Evolutionary conservation across 257 asterid species (phyloP).

Genomic region (Petunia secreta): DNA sequence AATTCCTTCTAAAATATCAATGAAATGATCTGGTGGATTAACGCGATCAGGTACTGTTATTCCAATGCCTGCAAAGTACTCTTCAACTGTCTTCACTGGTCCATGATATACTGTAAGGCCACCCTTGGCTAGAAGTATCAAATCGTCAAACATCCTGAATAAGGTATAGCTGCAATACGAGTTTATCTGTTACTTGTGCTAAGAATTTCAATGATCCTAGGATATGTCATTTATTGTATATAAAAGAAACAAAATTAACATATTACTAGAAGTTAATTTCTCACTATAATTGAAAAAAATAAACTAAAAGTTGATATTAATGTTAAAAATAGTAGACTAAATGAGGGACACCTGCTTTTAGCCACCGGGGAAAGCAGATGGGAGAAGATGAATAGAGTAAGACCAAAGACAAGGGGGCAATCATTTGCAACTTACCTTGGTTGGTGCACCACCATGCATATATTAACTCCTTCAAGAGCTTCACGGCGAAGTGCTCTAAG

Average conservation of each 20-base stretch:
- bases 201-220: too few species aligned
- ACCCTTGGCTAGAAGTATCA: constrained; percentile 97
- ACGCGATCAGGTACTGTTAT: constrained; percentile 88
- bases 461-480: constrained; percentile 98
- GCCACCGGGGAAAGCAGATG: constrained; percentile 1
- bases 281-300: too few species aligned
- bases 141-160: constrained; percentile 97
- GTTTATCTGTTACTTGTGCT: too few species aligned
- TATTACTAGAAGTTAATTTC: too few species aligned
- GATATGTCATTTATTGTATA: too few species aligned
- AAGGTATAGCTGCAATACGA: constrained; percentile 77
- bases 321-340: background rate
- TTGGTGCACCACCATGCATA: constrained; percentile 98
- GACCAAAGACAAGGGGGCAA: constrained; percentile 1
- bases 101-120: constrained; percentile 97
- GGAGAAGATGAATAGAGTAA: background rate
- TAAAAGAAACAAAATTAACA: too few species aligned
- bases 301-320: background rate
- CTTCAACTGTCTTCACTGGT: constrained; percentile 94
- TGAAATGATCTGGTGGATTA: constrained; percentile 96
- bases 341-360: background rate
- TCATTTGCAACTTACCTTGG: constrained; percentile 63
- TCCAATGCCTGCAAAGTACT: constrained; percentile 86
- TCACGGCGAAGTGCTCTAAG: constrained; percentile 98
- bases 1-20: constrained; percentile 93